Base-by-base conservation (phyloP, 352 stramenopile genomes). In the Pythium vanterpoolii region DNA sequence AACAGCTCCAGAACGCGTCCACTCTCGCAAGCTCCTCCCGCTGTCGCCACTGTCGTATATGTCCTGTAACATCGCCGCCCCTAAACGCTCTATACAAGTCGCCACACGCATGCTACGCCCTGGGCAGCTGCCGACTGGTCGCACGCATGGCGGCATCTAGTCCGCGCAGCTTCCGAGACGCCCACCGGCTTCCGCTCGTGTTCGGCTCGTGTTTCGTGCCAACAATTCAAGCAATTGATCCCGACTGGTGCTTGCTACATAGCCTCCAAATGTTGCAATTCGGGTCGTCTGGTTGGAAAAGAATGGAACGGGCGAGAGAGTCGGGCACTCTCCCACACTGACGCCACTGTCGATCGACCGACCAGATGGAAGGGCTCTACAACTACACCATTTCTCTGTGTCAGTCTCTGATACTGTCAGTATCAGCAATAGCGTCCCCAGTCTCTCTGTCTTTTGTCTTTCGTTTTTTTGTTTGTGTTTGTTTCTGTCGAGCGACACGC, bases 261-360 rank as follows among this genome's bases (percentile, higher is more conserved):
- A n/a, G 1, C 21, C 28, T 5, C 16, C n/a, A 33, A 51, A 10
- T 16, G 23, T 7, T 27, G 19, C 4, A 46, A 16, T 55, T 16
- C 27, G 30, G 34, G 30, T 43, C 33, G 34, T 24, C 21, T 14
- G 28, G 19, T 26, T 47, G 28, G 43, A 40, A 16, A 5, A 24
- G 24, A 11, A n/a, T 45, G 36, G 44, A 27, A 31, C 42, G 42
- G 28, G 55, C 43, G 45, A 62, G 21, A 49, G 42, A 62, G 55
- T 52, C 44, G 34, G 45, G 55, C 36, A 21, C 18, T 42, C 34
- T 9, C 19, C 34, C 4, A 48, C 55, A 48, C 55, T 56, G 44
- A 49, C 55, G 55, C 44, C 44, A 62, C 31, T 62, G 44, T 48
- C 55, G 47, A 62, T 55, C 45, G 55, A 62, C 45, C 45, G 55